Evolutionary conservation across 352 stramenopile genomes (phyloP).

Genomic region (Phytophthora citrophthora): DNA sequence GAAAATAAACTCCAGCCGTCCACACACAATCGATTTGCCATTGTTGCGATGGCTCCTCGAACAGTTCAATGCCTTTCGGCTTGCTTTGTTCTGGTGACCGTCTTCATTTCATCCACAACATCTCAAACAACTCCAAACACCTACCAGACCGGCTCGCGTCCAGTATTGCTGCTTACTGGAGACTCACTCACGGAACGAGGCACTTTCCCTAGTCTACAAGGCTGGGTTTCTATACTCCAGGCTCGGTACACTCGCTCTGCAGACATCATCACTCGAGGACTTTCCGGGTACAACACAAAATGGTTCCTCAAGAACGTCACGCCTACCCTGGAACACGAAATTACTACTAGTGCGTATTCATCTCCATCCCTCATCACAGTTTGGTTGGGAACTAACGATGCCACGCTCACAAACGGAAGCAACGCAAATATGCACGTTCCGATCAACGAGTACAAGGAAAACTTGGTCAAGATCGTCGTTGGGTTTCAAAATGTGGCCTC

Average conservation of each 20-base stretch:
- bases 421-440: slow-evolving; percentile 42
- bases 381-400: slow-evolving; percentile 68
- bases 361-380: slow-evolving; percentile 46
- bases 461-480: slow-evolving; percentile 36
- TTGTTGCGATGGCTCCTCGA: background rate
- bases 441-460: slow-evolving; percentile 44
- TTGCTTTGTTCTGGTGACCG: background rate
- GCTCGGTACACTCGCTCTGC: slow-evolving; percentile 37
- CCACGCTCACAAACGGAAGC: slow-evolving; percentile 28
- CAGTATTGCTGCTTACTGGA: slow-evolving; percentile 34
- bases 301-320: slow-evolving; percentile 42
- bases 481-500: slow-evolving; percentile 12
- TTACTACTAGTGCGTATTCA: slow-evolving; percentile 13
- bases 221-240: slow-evolving; percentile 39
- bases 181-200: slow-evolving; percentile 51
- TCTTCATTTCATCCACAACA: background rate
- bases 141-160: background rate
- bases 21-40: background rate
- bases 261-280: slow-evolving; percentile 44
- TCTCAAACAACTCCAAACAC: background rate
- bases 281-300: slow-evolving; percentile 42
- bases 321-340: slow-evolving; percentile 37
- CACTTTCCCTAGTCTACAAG: slow-evolving; percentile 14
- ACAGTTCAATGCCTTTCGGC: background rate
- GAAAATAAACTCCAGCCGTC: too few species aligned